Conservation (phyloP, 257 asterid species). For the Vinca minor region DNA sequence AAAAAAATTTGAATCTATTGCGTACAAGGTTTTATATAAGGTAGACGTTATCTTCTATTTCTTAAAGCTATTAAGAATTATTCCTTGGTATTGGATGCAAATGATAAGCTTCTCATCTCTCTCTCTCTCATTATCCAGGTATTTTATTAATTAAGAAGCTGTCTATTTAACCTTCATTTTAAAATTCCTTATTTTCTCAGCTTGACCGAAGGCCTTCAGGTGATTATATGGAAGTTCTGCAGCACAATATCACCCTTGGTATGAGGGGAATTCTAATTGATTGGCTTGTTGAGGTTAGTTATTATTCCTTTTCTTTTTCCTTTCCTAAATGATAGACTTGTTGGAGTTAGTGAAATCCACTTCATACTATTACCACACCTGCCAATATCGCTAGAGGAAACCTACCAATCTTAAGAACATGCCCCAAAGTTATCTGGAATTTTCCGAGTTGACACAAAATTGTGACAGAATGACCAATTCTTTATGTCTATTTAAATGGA, state of each 20-base stretch:
- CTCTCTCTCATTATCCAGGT: neutral
- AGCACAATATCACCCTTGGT: constrained; percentile 58
- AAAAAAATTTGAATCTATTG: neutral
- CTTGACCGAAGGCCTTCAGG: constrained; percentile 57
- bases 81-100: neutral
- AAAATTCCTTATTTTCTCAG: constrained; percentile 27
- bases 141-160: neutral
- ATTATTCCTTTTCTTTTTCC: too few species aligned
- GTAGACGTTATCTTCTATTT: neutral
- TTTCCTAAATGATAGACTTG: constrained; percentile 79
- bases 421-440: neutral
- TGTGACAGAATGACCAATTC: neutral
- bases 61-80: neutral
- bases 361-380: too few species aligned
- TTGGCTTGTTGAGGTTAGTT: constrained; percentile 97
- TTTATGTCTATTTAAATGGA: neutral
- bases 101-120: neutral
- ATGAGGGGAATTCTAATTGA: constrained; percentile 89
- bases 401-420: neutral
- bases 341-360: constrained; percentile 67
- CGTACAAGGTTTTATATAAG: neutral
- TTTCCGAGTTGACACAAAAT: neutral
- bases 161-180: neutral
- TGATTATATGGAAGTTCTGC: constrained; percentile 79
- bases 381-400: neutral